phyloP scores from a whole-genome alignment of 164 flowering plant genomes.

The Magnolia officinalis region DNA sequence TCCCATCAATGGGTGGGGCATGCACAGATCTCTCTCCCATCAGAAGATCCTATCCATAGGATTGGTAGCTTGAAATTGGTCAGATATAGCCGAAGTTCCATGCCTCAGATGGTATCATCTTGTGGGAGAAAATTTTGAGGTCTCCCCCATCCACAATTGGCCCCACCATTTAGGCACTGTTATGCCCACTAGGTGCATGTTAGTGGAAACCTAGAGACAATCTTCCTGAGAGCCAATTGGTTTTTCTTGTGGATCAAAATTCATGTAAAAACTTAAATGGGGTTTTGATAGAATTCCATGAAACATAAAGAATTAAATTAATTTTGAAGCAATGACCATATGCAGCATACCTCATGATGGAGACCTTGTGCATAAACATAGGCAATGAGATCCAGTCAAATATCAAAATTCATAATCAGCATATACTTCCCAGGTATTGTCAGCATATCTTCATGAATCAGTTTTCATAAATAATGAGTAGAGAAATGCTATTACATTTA shows the following conservation, averaged over 20 bases:
- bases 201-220: too few species aligned
- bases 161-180: background rate
- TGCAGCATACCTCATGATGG: constrained; percentile 84
- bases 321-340: constrained; percentile 28
- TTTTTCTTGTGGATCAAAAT: too few species aligned
- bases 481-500: background rate
- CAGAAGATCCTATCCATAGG: background rate
- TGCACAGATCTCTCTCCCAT: background rate
- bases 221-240: too few species aligned
- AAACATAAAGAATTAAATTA: too few species aligned
- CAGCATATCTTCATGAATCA: constrained; percentile 4
- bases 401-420: constrained; percentile 78
- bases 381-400: constrained; percentile 75
- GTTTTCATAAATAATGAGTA: background rate
- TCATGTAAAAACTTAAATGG: too few species aligned
- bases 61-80: background rate
- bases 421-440: constrained; percentile 83
- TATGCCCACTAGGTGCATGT: too few species aligned
- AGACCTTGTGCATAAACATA: constrained; percentile 61
- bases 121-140: background rate
- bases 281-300: too few species aligned
- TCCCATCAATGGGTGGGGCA: background rate
- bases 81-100: background rate
- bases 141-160: background rate
- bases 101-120: background rate